phyloP scores from a whole-genome alignment of 2,329 filamentous ascomycete genomes.

The Seiridium unicorne region DNA sequence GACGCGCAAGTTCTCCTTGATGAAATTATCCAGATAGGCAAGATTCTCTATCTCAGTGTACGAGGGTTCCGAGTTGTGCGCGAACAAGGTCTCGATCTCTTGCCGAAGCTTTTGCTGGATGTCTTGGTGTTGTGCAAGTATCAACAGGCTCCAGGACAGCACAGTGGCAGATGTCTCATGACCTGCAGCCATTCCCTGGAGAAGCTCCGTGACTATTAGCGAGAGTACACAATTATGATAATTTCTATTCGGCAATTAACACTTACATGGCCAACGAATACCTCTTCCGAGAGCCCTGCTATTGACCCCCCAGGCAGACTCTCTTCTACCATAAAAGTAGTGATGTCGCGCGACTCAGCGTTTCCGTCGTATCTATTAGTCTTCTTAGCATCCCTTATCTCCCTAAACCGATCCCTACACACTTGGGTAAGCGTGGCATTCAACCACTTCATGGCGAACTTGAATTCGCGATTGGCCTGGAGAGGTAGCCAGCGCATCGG shows the following conservation, averaged over 20 bases:
- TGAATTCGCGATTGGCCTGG: constrained; percentile 13
- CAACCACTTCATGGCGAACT: constrained; percentile 14
- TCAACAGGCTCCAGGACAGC: constrained; percentile 14
- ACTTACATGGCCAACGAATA: constrained; percentile 11
- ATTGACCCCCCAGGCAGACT: constrained; percentile 13
- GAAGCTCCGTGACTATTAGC: not conserved
- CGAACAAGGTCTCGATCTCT: not conserved
- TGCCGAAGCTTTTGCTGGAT: constrained; percentile 10
- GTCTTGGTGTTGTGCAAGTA: constrained; percentile 10
- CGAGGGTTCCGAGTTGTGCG: not conserved
- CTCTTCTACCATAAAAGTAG: constrained; percentile 13
- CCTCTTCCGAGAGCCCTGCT: constrained; percentile 11
- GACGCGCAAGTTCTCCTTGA: constrained; percentile 35
- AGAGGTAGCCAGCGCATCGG: constrained; percentile 15
- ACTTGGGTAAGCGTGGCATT: constrained; percentile 1
- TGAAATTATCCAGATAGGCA: constrained; percentile 34
- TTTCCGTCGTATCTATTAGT: constrained; percentile 7
- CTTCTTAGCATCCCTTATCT: not conserved
- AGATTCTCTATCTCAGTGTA: constrained; percentile 24
- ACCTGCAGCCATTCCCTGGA: constrained; percentile 13
- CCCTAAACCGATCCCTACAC: not conserved
- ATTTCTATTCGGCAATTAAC: too few relatives aligned
- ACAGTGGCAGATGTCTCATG: constrained; percentile 16
- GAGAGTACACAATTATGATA: not conserved
- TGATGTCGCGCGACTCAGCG: constrained; percentile 10